These are phyloP conservation scores for Globisporangium carolinianum DNA, from an alignment of 352 stramenopile species.

Conservation along the genomic window DNA sequence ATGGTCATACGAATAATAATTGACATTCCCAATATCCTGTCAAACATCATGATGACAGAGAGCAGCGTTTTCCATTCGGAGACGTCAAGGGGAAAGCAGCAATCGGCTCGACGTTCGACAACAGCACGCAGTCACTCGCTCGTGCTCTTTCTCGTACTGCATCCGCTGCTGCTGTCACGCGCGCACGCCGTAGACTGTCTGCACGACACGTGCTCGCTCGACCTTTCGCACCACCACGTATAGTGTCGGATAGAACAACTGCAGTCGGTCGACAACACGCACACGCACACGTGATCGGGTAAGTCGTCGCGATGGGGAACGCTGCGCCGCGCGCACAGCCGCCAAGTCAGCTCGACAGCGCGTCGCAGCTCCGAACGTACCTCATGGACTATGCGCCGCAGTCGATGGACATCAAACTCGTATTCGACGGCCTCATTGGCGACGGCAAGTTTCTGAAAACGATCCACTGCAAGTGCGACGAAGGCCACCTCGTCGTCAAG, in stretches of 20 bases:
- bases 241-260: neutral
- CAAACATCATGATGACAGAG: too few species aligned
- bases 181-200: too few species aligned
- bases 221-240: neutral
- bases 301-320: constrained; percentile 55
- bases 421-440: constrained; percentile 80
- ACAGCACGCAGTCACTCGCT: too few species aligned
- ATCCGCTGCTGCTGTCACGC: too few species aligned
- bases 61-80: too few species aligned
- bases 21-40: too few species aligned
- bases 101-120: too few species aligned
- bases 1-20: too few species aligned
- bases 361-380: constrained; percentile 84
- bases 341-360: constrained; percentile 68
- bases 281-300: neutral
- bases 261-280: too few species aligned
- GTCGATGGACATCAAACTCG: constrained; percentile 84
- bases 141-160: too few species aligned
- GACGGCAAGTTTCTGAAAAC: constrained; percentile 89
- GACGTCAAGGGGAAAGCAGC: too few species aligned
- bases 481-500: constrained; percentile 82
- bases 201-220: too few species aligned
- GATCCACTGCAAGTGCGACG: constrained; percentile 82
- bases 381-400: constrained; percentile 83
- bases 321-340: constrained; percentile 73